Evolutionary conservation across 768 basidiomycete species (phyloP).

Genomic region (Lactarius hatsudake): DNA sequence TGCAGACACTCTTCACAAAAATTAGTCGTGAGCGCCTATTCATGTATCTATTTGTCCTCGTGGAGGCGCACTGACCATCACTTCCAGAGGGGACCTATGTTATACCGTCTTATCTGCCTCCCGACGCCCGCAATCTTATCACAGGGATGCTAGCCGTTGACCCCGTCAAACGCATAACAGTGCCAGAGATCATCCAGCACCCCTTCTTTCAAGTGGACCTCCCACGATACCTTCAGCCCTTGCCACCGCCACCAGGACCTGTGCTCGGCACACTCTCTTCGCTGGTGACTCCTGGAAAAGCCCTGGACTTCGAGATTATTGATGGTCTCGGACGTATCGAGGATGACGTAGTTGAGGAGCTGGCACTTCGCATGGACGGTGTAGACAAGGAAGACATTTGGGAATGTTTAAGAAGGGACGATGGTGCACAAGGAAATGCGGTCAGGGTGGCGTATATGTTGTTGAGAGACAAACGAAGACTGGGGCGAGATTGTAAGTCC

Average conservation of each 20-base stretch:
- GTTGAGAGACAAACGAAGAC: constrained; percentile 80
- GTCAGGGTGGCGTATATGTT: constrained; percentile 97
- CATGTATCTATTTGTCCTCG: neutral
- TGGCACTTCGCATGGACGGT: constrained; percentile 66
- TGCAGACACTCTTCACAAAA: constrained; percentile 88
- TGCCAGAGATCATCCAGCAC: constrained; percentile 86
- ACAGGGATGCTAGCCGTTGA: constrained; percentile 90
- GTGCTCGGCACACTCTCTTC: constrained; percentile 72
- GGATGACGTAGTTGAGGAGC: constrained; percentile 83
- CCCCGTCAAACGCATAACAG: constrained; percentile 91
- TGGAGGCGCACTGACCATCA: constrained; percentile 9
- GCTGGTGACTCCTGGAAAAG: constrained; percentile 63
- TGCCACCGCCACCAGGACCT: constrained; percentile 75
- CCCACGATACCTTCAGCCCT: constrained; percentile 79
- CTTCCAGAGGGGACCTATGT: constrained; percentile 80
- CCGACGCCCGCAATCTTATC: constrained; percentile 77
- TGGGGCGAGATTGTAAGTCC: constrained; percentile 78
- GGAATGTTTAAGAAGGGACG: constrained; percentile 79
- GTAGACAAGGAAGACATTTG: constrained; percentile 84
- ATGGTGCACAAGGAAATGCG: constrained; percentile 84
- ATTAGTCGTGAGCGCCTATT: constrained; percentile 66
- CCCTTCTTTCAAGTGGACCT: constrained; percentile 89
- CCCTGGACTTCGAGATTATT: constrained; percentile 79
- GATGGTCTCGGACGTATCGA: constrained; percentile 91
- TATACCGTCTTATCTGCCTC: constrained; percentile 75